Conservation (phyloP, 2,329 filamentous ascomycete species). For the Paraphaeosphaeria sporulosa region DNA sequence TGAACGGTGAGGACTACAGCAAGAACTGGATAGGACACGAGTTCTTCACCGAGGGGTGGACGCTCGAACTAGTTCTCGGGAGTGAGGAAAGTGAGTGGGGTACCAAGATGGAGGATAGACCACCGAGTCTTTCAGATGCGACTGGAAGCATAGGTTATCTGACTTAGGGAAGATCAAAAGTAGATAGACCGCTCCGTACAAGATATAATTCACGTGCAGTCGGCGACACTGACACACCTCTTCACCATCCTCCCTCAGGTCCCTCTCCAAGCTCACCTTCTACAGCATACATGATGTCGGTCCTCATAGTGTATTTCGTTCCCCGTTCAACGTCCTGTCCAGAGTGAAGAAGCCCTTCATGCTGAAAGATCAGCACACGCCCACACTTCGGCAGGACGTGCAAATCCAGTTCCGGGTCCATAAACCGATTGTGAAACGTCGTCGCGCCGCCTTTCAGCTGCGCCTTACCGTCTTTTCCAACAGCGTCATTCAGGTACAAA, state of each 20-base stretch:
- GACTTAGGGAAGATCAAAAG: neutral
- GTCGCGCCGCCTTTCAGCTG: constrained; percentile 62
- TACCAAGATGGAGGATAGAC: constrained; percentile 48
- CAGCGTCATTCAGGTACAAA: constrained; percentile 61
- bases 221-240: neutral
- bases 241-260: neutral
- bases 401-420: constrained; percentile 37
- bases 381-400: constrained; percentile 61
- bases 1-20: constrained; percentile 52
- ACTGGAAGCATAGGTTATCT: neutral
- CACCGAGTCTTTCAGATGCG: constrained; percentile 24
- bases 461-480: constrained; percentile 24
- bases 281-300: constrained; percentile 62
- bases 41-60: constrained; percentile 55
- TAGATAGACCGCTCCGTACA: neutral
- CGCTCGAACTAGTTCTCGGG: constrained; percentile 53
- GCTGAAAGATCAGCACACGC: constrained; percentile 64
- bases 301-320: constrained; percentile 63
- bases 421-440: constrained; percentile 54
- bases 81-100: constrained; percentile 55
- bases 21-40: constrained; percentile 56
- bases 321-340: constrained; percentile 63
- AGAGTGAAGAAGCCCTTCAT: constrained; percentile 59
- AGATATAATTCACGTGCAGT: neutral
- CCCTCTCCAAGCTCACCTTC: constrained; percentile 21